phyloP scores from a whole-genome alignment of 2,329 filamentous ascomycete genomes.

The Onygenales sp. region DNA sequence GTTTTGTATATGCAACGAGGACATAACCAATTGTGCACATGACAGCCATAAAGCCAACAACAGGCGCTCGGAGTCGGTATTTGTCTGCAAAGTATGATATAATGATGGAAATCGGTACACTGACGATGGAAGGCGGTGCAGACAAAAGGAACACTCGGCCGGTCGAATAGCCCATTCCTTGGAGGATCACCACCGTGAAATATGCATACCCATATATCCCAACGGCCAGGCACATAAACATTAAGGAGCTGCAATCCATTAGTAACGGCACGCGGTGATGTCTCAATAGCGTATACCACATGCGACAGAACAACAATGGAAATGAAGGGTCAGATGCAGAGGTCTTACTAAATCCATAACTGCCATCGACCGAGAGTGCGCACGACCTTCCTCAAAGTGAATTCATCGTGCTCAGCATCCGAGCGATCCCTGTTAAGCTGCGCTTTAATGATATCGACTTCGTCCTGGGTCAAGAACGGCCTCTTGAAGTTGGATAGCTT shows the following conservation, averaged over 20 bases:
- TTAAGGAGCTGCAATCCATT: slow-evolving; percentile 11
- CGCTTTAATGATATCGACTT: slow-evolving; percentile 30
- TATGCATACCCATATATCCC: slow-evolving; percentile 8
- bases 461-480: slow-evolving; percentile 43
- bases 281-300: too few relatives aligned
- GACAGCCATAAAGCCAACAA: slow-evolving; percentile 18
- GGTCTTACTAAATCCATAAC: slow-evolving; percentile 46
- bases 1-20: slow-evolving; percentile 17
- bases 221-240: slow-evolving; percentile 13
- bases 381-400: slow-evolving; percentile 41
- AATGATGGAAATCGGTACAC: slow-evolving; percentile 14
- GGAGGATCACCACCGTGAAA: slow-evolving; percentile 8
- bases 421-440: slow-evolving; percentile 48
- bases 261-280: slow-evolving; percentile 1
- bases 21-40: slow-evolving; percentile 19
- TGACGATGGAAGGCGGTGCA: slow-evolving; percentile 20
- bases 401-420: slow-evolving; percentile 39
- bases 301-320: not conserved
- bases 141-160: slow-evolving; percentile 17
- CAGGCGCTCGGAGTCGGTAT: slow-evolving; percentile 17
- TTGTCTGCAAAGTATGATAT: slow-evolving; percentile 21
- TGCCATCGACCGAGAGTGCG: slow-evolving; percentile 43
- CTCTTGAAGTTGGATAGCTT: slow-evolving; percentile 33
- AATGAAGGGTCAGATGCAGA: slow-evolving; percentile 15
- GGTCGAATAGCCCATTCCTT: slow-evolving; percentile 21